A percentile compares a stretch with the other conserved stretches of the same genome.
phyloP scores from a whole-genome alignment of 2,329 filamentous ascomycete species.

The Hymenotorrendiella dingleyae region DNA sequence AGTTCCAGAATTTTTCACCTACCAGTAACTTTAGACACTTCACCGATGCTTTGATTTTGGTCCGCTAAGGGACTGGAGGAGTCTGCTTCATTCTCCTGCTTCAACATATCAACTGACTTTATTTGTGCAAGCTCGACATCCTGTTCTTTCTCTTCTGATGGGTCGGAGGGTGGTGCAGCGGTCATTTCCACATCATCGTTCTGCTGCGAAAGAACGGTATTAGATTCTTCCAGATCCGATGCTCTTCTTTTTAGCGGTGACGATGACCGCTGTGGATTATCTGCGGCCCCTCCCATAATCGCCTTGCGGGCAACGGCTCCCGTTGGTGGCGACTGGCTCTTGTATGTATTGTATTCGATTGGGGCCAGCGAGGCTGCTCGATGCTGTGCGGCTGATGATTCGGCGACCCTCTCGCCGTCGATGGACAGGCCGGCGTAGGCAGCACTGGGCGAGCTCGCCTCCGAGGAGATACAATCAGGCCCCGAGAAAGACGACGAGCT shows the following conservation, averaged over 20 bases:
- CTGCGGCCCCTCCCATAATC: constrained; percentile 55
- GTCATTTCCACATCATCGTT: constrained; percentile 31
- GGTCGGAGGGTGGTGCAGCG: constrained; percentile 12
- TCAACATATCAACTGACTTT: constrained; percentile 23
- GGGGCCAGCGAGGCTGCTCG: constrained; percentile 32
- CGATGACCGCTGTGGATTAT: constrained; percentile 54
- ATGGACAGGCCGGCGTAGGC: constrained; percentile 53
- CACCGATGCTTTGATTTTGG: too few relatives aligned
- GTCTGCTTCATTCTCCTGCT: too few relatives aligned
- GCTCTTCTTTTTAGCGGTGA: constrained; percentile 60
- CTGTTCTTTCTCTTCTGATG: constrained; percentile 11
- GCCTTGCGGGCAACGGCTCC: constrained; percentile 41
- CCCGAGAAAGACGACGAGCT: constrained; percentile 37
- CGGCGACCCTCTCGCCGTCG: constrained; percentile 46
- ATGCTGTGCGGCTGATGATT: constrained; percentile 19
- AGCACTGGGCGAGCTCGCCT: constrained; percentile 52
- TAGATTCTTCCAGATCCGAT: constrained; percentile 32
- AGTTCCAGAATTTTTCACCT: too few relatives aligned
- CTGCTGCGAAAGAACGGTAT: constrained; percentile 20
- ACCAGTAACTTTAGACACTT: too few relatives aligned
- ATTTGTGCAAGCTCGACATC: constrained; percentile 8
- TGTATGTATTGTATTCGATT: constrained; percentile 20
- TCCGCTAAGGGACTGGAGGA: too few relatives aligned
- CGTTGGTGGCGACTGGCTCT: constrained; percentile 46
- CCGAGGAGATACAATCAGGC: constrained; percentile 47